Base-by-base conservation (phyloP, 164 flowering plant genomes). In the Tetrastigma voinierianum region DNA sequence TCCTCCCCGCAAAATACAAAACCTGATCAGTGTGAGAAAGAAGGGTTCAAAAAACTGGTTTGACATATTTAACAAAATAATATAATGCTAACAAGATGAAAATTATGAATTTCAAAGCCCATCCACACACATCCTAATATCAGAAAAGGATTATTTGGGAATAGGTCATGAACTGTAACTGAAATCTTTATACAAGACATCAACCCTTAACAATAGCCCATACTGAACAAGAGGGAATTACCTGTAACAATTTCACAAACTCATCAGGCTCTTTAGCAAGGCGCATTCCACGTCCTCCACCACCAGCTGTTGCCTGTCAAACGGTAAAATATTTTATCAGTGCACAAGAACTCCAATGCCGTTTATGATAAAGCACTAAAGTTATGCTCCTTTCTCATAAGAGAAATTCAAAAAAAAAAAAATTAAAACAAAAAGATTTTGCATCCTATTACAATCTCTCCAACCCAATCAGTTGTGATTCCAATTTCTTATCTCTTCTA, bases 251-350 rank as follows among this genome's bases (percentile, higher is more conserved):
- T 86, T 93, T 96, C 68, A 96, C 98, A 82, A 96, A 93, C 78
- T 96, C 99, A 23, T 76, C 87, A 62, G 97, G 98, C 66, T 89
- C 92, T 72, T 88, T 96, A 59, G 99, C 98, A 60, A 93, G 97
- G 67, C 97, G 94, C 99, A 96, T 96, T 68, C 98, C 99, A 79
- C 99, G 96, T 68, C 98, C 99, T 69, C 99, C 99, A 70, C 99
- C 98, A 74, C 99, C 99, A 51, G 99, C 99, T 57, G 98, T 96
- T 75, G 99, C 99, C 99, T 96, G 3, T 72, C 70, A 72, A 65
- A 70, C 4, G 19, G 67, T n/a, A 52, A 60, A 65, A 32, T 14
- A 2, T 1, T 43, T 55, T 49, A 43, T 65, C 56, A 73, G 32
- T 54, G 52, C 62, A 61, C 10, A 24, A 9, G 45, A 61, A 54